These are phyloP conservation scores for Nigrospora sphaerica DNA, from an alignment of 2,329 filamentous ascomycete species.

Conservation along the genomic window DNA sequence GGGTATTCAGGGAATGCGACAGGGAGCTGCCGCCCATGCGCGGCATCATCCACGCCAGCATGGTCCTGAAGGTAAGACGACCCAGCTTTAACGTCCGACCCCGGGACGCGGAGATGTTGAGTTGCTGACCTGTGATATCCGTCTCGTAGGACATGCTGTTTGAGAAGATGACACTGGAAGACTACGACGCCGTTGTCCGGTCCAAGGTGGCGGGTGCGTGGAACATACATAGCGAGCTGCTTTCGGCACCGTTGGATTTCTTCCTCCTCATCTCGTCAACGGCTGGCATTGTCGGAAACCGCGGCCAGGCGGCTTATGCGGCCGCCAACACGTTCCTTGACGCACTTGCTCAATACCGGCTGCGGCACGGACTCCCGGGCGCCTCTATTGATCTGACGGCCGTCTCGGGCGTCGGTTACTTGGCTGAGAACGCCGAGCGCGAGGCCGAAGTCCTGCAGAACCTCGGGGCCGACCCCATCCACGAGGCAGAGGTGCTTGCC, in stretches of 20 bases:
- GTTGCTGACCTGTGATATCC: neutral
- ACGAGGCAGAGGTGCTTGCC: slow-evolving; percentile 14
- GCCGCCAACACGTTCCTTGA: slow-evolving; percentile 42
- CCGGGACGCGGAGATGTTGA: neutral
- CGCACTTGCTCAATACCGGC: slow-evolving; percentile 31
- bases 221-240: slow-evolving; percentile 44
- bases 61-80: slow-evolving; percentile 37
- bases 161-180: slow-evolving; percentile 42
- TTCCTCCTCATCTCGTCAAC: slow-evolving; percentile 46
- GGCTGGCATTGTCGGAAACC: slow-evolving; percentile 41
- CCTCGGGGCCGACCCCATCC: slow-evolving; percentile 8
- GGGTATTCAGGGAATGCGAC: too few relatives aligned
- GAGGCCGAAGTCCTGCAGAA: slow-evolving; percentile 14
- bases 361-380: slow-evolving; percentile 30
- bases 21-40: slow-evolving; percentile 23
- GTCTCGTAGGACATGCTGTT: slow-evolving; percentile 34
- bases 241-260: slow-evolving; percentile 31
- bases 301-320: slow-evolving; percentile 45
- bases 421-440: slow-evolving; percentile 34
- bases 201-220: slow-evolving; percentile 46
- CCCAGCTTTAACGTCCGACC: too few relatives aligned
- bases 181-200: slow-evolving; percentile 38
- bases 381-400: slow-evolving; percentile 45
- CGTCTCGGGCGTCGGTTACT: slow-evolving; percentile 41
- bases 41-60: slow-evolving; percentile 38